A percentile compares a stretch with the other conserved stretches of the same genome.
Conservation (phyloP, 352 stramenopile species). For the Globisporangium emineosum region DNA sequence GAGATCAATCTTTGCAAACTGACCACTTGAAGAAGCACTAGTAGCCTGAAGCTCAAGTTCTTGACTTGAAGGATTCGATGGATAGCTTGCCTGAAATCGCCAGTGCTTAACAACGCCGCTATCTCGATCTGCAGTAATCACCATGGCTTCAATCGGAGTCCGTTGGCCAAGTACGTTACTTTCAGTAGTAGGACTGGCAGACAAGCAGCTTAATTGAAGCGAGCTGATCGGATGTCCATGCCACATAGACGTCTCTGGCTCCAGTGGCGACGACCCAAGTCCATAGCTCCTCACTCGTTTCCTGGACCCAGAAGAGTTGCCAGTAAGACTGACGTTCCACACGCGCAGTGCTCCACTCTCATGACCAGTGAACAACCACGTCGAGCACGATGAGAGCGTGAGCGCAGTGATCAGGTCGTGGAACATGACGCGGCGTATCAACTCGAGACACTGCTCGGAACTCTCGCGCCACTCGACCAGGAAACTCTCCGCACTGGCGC, state of each 20-base stretch:
- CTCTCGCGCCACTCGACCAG: constrained; percentile 35
- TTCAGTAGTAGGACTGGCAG: constrained; percentile 4
- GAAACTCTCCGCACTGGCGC: constrained; percentile 16
- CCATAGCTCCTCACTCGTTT: neutral
- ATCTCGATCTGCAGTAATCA: constrained; percentile 30
- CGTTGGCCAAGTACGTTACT: neutral
- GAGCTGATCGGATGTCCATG: constrained; percentile 8
- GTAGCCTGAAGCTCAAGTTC: neutral
- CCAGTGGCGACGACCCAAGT: constrained; percentile 10
- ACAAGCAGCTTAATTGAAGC: neutral
- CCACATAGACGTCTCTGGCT: constrained; percentile 9
- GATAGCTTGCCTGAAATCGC: constrained; percentile 21
- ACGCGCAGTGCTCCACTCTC: constrained; percentile 39
- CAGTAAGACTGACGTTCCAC: constrained; percentile 34
- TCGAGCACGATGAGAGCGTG: constrained; percentile 27
- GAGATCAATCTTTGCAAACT: constrained; percentile 24
- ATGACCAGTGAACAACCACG: constrained; percentile 59
- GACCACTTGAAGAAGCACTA: neutral
- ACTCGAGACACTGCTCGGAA: constrained; percentile 14
- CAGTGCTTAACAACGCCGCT: constrained; percentile 39
- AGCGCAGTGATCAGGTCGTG: constrained; percentile 34
- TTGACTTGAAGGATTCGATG: neutral
- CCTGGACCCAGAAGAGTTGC: neutral
- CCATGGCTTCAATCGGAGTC: constrained; percentile 19
- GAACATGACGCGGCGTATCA: constrained; percentile 28